phyloP scores from a whole-genome alignment of 2,329 filamentous ascomycete species.

The Stachybotrys elegans region DNA sequence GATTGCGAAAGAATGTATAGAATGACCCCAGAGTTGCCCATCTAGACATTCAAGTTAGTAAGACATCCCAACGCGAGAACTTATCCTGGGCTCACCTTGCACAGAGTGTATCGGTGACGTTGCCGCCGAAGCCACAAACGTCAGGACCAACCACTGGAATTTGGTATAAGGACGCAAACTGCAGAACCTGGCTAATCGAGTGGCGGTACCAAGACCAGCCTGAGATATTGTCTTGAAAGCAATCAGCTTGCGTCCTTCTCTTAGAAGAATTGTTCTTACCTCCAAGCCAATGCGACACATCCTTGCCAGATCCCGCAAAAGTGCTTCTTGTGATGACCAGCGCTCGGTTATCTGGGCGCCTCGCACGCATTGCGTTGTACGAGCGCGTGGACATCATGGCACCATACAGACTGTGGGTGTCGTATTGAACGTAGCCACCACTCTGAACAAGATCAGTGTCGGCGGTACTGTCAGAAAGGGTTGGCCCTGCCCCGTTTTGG shows the following conservation, averaged over 20 bases:
- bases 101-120: constrained; percentile 31
- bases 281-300: constrained; percentile 59
- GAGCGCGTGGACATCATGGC: constrained; percentile 68
- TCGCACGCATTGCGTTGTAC: constrained; percentile 58
- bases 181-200: constrained; percentile 53
- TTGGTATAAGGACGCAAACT: constrained; percentile 61
- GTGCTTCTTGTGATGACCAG: constrained; percentile 72
- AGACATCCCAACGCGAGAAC: background rate
- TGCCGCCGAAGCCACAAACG: constrained; percentile 69
- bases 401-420: constrained; percentile 74
- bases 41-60: constrained; percentile 23
- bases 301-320: constrained; percentile 63
- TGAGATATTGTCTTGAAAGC: constrained; percentile 23
- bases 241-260: background rate
- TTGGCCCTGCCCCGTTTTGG: constrained; percentile 18
- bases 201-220: constrained; percentile 54
- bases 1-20: constrained; percentile 65
- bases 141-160: constrained; percentile 67
- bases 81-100: constrained; percentile 7
- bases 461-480: constrained; percentile 15
- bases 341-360: constrained; percentile 60
- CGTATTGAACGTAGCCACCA: constrained; percentile 26
- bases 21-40: constrained; percentile 65
- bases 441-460: constrained; percentile 18
- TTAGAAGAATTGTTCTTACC: constrained; percentile 5